Evolutionary conservation across 805 yeast genomes (phyloP), one percentile per base, ranked within the genome.

Genomic region (Sugiyamaella boreocaroliniensis): DNA sequence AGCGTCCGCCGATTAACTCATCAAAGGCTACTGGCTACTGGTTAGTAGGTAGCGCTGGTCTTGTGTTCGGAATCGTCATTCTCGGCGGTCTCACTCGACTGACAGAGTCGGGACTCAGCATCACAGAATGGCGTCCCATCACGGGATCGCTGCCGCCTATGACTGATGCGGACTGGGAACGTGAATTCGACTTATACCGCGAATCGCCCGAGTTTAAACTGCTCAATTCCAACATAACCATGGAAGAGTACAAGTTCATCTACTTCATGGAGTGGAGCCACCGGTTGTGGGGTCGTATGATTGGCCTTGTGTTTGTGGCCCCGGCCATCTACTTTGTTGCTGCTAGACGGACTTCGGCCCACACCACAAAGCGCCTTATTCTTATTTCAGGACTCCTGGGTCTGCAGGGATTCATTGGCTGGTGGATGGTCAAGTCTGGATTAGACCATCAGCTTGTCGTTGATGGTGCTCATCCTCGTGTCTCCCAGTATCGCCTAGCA

Each of bases 351-450:
- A 81, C 92, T 10, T 81, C 89, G 2, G 70, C 79, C 2, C 82
- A 81, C 54, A 84, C 86, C 2, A 83, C 87, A 47, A 73, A 73
- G 52, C 77, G 88, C 59, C 73, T 93, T 14, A 68, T 86, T 18
- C 87, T 87, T 1, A 78, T 93, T 45, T 79, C 95, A 43, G 81
- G 77, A 0, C 71, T 93, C 49, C 76, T 93, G 53, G 99, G 96
- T 10, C 72, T 93, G 47, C 99, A 93, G 74, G 99, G 99, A 50
- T 86, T 84, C 50, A 85, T 93, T 59, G 99, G 99, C 32, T 93
- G 99, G 99, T 93, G 99, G 99, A 93, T 93, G 99, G 99, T 93
- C 49, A 82, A 86, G 63, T 88, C 97, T 9, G 99, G 99, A 29
- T 76, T 93, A 52, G 95, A 89, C 65, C 85, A 85, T 63, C 77